Percentiles rank a stretch among this genome's conserved stretches.
Evolutionary conservation across 495 filamentous ascomycete genomes (phyloP).

Genomic region (Penicillium paxilli): DNA sequence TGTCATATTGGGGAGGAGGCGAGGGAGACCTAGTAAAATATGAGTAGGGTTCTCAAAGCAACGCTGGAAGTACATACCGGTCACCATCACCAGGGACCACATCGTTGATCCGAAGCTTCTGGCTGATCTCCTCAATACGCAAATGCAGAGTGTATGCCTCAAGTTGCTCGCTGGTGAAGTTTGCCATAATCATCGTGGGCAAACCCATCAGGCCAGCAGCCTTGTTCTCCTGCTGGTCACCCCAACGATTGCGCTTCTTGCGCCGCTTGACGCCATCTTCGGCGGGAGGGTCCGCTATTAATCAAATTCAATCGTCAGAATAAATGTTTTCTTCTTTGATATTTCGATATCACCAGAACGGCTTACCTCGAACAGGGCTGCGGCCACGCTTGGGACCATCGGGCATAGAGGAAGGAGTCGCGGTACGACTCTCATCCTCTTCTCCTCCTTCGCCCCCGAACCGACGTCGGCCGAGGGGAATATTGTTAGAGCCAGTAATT

Average conservation of each 20-base stretch:
- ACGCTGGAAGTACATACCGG: slow-evolving; percentile 58
- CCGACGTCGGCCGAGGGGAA: slow-evolving; percentile 87
- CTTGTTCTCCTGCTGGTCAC: slow-evolving; percentile 94
- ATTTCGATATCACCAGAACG: background rate
- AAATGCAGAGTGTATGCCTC: slow-evolving; percentile 95
- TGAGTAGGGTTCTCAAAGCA: slow-evolving; percentile 20
- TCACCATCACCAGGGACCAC: slow-evolving; percentile 94
- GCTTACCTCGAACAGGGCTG: slow-evolving; percentile 66
- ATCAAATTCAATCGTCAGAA: background rate
- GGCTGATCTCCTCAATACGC: slow-evolving; percentile 97
- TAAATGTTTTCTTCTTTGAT: no score
- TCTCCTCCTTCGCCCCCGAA: slow-evolving; percentile 74
- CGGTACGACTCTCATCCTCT: slow-evolving; percentile 60
- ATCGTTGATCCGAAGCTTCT: slow-evolving; percentile 97
- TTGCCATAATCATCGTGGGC: slow-evolving; percentile 90
- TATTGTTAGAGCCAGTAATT: slow-evolving; percentile 98
- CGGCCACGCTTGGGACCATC: slow-evolving; percentile 68
- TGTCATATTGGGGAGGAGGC: slow-evolving; percentile 95
- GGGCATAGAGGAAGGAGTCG: slow-evolving; percentile 52
- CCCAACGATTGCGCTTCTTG: slow-evolving; percentile 99
- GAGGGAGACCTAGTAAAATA: slow-evolving; percentile 74
- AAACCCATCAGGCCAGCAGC: slow-evolving; percentile 97
- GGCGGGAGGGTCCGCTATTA: slow-evolving; percentile 49
- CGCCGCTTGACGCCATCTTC: slow-evolving; percentile 74
- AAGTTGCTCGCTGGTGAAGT: slow-evolving; percentile 97